Percentiles rank a stretch among this genome's conserved stretches.
These are phyloP conservation scores for Nitzschia palea DNA, from an alignment of 108 stramenopile genomes.

Conservation along the genomic window DNA sequence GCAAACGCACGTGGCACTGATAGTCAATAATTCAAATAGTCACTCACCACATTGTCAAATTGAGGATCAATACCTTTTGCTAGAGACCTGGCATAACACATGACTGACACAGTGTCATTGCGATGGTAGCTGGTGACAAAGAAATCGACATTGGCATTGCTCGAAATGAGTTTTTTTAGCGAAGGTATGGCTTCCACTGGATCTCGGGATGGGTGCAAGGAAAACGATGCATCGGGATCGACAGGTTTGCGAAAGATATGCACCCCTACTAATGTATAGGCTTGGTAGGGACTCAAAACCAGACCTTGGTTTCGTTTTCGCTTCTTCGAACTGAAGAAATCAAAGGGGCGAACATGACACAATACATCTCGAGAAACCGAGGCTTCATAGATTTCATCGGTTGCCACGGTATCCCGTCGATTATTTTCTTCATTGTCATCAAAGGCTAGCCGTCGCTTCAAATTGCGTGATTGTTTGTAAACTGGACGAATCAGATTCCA, in stretches of 20 bases:
- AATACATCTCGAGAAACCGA: constrained; percentile 62
- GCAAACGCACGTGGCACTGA: background rate
- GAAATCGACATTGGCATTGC: constrained; percentile 63
- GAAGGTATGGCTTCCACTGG: constrained; percentile 59
- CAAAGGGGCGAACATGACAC: constrained; percentile 35
- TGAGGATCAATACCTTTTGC: constrained; percentile 57
- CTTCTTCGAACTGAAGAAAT: constrained; percentile 14
- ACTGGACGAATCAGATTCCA: constrained; percentile 42
- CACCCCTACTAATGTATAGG: constrained; percentile 54
- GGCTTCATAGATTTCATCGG: constrained; percentile 73
- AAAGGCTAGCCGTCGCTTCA: constrained; percentile 53
- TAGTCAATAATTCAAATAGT: background rate
- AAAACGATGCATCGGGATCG: constrained; percentile 1
- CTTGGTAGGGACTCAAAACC: constrained; percentile 51
- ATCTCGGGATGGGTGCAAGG: constrained; percentile 38
- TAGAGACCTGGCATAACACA: constrained; percentile 59
- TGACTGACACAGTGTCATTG: constrained; percentile 18
- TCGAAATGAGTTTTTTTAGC: constrained; percentile 44
- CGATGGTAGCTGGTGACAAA: constrained; percentile 36
- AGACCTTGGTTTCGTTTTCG: background rate
- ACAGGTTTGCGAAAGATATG: constrained; percentile 47
- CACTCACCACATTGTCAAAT: constrained; percentile 57
- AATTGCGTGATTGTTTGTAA: background rate
- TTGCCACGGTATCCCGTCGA: constrained; percentile 39
- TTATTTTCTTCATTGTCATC: constrained; percentile 66